Percentiles rank a stretch among this genome's conserved stretches.
Conservation (phyloP, 1,139 yeast species). For the Taiozyma sp. region DNA sequence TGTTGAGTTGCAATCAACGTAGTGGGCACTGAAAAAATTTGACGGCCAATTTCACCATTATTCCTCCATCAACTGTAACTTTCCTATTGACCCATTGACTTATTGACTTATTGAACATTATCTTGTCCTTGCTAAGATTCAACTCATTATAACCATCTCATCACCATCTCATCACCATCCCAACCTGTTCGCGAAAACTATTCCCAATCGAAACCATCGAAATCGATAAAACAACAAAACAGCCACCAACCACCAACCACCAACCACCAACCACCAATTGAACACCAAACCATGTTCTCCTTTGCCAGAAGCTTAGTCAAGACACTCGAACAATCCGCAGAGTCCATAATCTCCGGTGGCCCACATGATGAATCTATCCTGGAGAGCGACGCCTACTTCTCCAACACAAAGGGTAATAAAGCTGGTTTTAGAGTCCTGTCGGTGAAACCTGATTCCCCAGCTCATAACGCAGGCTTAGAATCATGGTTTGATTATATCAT, state of each 20-base stretch:
- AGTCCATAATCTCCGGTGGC: constrained; percentile 28
- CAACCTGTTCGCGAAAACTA: not conserved
- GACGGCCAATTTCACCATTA: too few species aligned
- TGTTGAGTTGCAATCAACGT: too few species aligned
- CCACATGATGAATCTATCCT: constrained; percentile 24
- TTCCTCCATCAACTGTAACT: too few species aligned
- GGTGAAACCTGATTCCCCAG: constrained; percentile 40
- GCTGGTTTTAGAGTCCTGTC: constrained; percentile 54
- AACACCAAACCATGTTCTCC: constrained; percentile 56
- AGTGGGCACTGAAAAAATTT: too few species aligned
- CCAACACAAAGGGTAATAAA: constrained; percentile 35
- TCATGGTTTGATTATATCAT: constrained; percentile 85
- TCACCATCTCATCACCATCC: too few species aligned
- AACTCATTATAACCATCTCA: too few species aligned
- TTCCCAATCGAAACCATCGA: too few species aligned
- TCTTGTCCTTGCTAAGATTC: too few species aligned
- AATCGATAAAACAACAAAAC: too few species aligned
- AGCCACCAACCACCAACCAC: not conserved
- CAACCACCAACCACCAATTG: not conserved
- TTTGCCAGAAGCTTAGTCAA: constrained; percentile 84
- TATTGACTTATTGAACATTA: too few species aligned
- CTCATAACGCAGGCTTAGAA: constrained; percentile 53
- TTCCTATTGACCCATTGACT: too few species aligned
- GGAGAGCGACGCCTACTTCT: constrained; percentile 49
- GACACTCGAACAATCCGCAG: constrained; percentile 56